phyloP scores from a whole-genome alignment of 2,329 filamentous ascomycete genomes.

The Penicillium sp. region DNA sequence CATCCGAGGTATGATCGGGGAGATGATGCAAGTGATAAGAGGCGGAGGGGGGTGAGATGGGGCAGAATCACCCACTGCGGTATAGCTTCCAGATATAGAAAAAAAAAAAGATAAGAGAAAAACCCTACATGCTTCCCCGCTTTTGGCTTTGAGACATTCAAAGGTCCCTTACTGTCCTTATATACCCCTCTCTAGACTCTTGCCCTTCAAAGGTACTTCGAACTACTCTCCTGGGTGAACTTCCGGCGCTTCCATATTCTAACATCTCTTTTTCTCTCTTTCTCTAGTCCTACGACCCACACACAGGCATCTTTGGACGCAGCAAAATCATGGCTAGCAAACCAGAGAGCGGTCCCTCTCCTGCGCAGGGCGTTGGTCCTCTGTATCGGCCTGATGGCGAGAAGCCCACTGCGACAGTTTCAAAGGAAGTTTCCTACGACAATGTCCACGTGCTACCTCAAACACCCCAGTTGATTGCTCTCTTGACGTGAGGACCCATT shows the following conservation, averaged over 20 bases:
- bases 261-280: background rate
- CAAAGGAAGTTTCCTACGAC: slow-evolving; percentile 72
- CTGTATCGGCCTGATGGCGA: slow-evolving; percentile 71
- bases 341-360: slow-evolving; percentile 39
- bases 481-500: slow-evolving; percentile 76
- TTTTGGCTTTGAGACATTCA: slow-evolving; percentile 3
- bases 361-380: slow-evolving; percentile 71
- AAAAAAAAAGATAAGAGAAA: slow-evolving; percentile 20
- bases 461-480: slow-evolving; percentile 93
- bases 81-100: slow-evolving; percentile 9
- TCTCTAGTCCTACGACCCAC: background rate
- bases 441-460: slow-evolving; percentile 90
- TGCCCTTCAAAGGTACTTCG: background rate
- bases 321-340: slow-evolving; percentile 25
- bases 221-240: background rate
- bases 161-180: background rate
- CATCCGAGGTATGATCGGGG: background rate
- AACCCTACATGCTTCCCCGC: slow-evolving; percentile 13
- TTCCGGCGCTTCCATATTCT: background rate
- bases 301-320: background rate
- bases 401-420: slow-evolving; percentile 86
- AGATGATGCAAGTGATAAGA: slow-evolving; percentile 9
- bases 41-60: slow-evolving; percentile 6
- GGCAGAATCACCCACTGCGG: slow-evolving; percentile 13
- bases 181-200: background rate